Evolutionary conservation across 139 green algal species (phyloP), one percentile per base, ranked within the genome.

Genomic region (Coelastrella sp.): DNA sequence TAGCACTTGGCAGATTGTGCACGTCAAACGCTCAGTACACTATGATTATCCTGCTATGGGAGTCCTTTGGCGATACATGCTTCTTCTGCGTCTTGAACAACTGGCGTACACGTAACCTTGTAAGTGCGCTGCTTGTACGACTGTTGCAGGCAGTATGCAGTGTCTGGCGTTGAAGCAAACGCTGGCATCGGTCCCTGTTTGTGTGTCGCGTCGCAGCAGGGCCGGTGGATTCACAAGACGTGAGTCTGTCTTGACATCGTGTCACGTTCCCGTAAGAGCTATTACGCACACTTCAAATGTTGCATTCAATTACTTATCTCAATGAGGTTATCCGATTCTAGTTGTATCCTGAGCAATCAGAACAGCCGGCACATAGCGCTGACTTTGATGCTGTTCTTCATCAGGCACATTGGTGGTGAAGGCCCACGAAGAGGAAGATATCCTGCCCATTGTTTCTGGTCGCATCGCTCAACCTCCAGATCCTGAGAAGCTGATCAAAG

Each of bases 381-480:
- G 56, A 10, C 14, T 56, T 20, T 87, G 60, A 10, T 58, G 76
- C 75, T 49, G 35, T 49, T 49, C 35, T 49, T 49, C 35, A 49
- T 49, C 35, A 84, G 86, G 75, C 25, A 49, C 24, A 9, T 56
- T 90, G 19, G 75, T 85, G 57, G 75, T 78, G 7, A 82, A 78
- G 25, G 87, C 61, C 17, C 78, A 87, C 27, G 87, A 86, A 4
- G 87, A 91, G 63, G 78, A 87, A n/a, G 87, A 90, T 8, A 24
- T 86, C 10, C 35, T 91, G 61, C 87, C 87, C 60, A 87, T 91
- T 8, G 68, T 49, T 27, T 73, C 35, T 61, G 87, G 78, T 7
- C 56, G 63, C 24, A 0, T 79, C 11, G 68, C 35, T 49, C 72
- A 79, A 15, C 27, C 65, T 22, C 17, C 61, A 6, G 85, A 90